Evolutionary conservation across 1,139 yeast genomes (phyloP), one percentile per base, ranked within the genome.

Genomic region (Suhomyces coccinellae): DNA sequence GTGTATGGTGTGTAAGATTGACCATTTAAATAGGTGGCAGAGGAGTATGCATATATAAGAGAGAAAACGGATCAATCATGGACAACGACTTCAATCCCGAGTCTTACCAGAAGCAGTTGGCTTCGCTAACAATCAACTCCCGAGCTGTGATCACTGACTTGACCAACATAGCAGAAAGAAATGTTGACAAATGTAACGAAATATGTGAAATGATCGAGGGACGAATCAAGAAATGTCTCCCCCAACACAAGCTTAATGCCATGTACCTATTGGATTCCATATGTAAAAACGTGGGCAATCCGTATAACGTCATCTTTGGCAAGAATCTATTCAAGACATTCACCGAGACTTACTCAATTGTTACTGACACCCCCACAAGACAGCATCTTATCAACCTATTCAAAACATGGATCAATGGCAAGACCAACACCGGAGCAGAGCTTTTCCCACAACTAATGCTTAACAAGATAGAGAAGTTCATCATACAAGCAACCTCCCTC

Each of bases 201-300:
- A 71, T 74, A 14, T 67, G 64, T 14, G 62, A 57, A 14, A 52
- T 65, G 45, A 60, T 73, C 14, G 75, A 69, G 44, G 60, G 60
- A 22, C 58, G 77, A 36, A 67, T 74, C 42, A 57, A 55, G 43
- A 67, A 61, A 46, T 66, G 72, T 42, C 57, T 70, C 15, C 78
- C 78, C 14, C 69, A 68, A 44, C 64, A 70, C 51, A 73, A 73
- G 53, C 58, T 74, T 30, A 66, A 52, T 49, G 59, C 69, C 14
- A 61, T 74, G 41, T 74, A 74, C 52, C 56, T 73, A 38, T 52
- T 74, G 55, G 79, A 74, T 55, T 67, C 73, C 33, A 70, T 74
- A 17, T 63, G 71, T 53, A 73, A 73, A 52, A 71, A 66, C 54
- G 62, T 73, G 36, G 77, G 78, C 12, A 71, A 67, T 47, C 79